Base-by-base conservation (phyloP, 2,329 filamentous ascomycete species). In the Phialocephala sp. region DNA sequence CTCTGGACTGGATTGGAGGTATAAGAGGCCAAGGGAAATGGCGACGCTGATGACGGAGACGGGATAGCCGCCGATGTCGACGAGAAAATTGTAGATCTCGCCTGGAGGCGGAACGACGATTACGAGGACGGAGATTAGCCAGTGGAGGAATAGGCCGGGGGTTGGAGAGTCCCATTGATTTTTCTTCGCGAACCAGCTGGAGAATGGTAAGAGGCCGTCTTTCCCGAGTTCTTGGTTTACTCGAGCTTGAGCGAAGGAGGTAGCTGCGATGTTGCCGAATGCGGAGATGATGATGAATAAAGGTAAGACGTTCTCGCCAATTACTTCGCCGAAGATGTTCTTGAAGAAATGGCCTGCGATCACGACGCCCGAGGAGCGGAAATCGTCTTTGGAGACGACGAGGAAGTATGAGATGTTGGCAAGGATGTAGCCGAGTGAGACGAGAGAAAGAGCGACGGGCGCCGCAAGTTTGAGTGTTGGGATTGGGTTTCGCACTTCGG, bases 371-470 rank as follows among this genome's bases (percentile, higher is more conserved):
- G 84, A 83, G 2, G 77, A 76, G 18, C 81, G 77, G 68, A 89
- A 85, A 64, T 87, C 83, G 6, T 84, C 80, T 66, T 83, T 83
- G 20, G 85, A 83, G 0, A 87, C 84, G 8, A 84, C 85, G 3
- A 84, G 82, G 69, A 88, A 87, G 74, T 87, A 87, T 22, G 85
- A 83, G 39, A 87, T 79, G 72, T 87, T 87, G 74, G 83, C 80
- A 50, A 87, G 78, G 75, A 87, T 82, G 72, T 88, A 88, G 0
- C 85, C 74, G 27, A 85, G 73, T 0, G 83, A 82, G n/a, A 86
- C 83, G 9, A 83, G 78, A n/a, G 77, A 76, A 9, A 88, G 80
- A 0, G 85, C 86, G 2, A 84, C 68, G 0, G 85, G 84, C 0
- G 84, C 84, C 0, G 85, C 86, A 41, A 85, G 80, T 70, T 84